These are phyloP conservation scores for Coleophoma cylindrospora DNA, from an alignment of 2,329 filamentous ascomycete genomes.

Conservation along the genomic window DNA sequence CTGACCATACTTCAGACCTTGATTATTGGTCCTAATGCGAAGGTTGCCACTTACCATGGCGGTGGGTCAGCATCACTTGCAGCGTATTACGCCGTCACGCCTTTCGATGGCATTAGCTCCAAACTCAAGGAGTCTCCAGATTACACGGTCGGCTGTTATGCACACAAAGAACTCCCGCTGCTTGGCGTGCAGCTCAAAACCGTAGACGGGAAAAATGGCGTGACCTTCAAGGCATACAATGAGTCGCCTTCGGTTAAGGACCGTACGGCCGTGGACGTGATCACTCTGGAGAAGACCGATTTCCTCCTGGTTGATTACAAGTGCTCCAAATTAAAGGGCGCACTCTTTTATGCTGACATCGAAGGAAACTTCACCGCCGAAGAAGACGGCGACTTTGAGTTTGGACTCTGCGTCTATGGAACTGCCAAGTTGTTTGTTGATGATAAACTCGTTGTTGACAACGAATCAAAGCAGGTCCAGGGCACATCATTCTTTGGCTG, in stretches of 20 bases:
- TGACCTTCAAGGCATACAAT: slow-evolving; percentile 58
- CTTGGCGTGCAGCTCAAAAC: slow-evolving; percentile 48
- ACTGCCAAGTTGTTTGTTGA: slow-evolving; percentile 30
- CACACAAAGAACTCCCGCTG: slow-evolving; percentile 58
- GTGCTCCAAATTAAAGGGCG: slow-evolving; percentile 28
- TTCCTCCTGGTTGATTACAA: slow-evolving; percentile 46
- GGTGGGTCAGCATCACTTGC: slow-evolving; percentile 59
- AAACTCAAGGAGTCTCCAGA: slow-evolving; percentile 38
- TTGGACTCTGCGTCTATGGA: slow-evolving; percentile 27
- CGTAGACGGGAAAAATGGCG: slow-evolving; percentile 46
- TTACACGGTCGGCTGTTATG: slow-evolving; percentile 58
- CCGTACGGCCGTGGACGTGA: slow-evolving; percentile 45
- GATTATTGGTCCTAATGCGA: slow-evolving; percentile 53
- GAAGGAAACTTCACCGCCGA: slow-evolving; percentile 25
- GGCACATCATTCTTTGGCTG: slow-evolving; percentile 27
- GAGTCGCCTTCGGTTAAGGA: slow-evolving; percentile 42
- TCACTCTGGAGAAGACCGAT: slow-evolving; percentile 36
- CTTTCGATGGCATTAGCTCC: slow-evolving; percentile 63
- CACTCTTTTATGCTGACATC: slow-evolving; percentile 34
- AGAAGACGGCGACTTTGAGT: slow-evolving; percentile 24
- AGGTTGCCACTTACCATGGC: slow-evolving; percentile 50
- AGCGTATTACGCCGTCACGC: slow-evolving; percentile 65
- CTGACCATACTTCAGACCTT: slow-evolving; percentile 33
- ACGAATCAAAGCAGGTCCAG: slow-evolving; percentile 25
- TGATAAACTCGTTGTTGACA: slow-evolving; percentile 29